A percentile compares a stretch with the other conserved stretches of the same genome.
phyloP scores from a whole-genome alignment of 768 basidiomycete species.

The Russula lepida region DNA sequence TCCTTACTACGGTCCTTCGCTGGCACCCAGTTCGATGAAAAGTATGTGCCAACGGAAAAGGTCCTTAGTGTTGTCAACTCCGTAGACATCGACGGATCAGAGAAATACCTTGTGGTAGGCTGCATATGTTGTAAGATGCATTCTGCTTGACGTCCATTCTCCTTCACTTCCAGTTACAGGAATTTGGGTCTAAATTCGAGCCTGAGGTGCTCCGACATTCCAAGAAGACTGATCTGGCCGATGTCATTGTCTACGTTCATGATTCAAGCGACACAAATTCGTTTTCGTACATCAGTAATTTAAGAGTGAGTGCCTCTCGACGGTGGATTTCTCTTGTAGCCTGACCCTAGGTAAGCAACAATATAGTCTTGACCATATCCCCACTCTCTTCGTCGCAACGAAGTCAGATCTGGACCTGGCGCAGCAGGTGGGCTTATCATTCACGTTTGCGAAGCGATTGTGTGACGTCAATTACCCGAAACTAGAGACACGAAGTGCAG shows the following conservation, averaged over 20 bases:
- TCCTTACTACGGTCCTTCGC: conserved; percentile 78
- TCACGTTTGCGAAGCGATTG: background rate
- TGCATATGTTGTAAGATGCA: background rate
- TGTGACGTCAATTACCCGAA: background rate
- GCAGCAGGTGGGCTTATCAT: conserved; percentile 55
- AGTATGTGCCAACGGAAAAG: conserved; percentile 85
- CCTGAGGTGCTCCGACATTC: conserved; percentile 79
- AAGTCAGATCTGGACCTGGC: conserved; percentile 97
- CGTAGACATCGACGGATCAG: conserved; percentile 88
- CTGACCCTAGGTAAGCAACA: conserved; percentile 62
- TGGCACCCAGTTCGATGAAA: conserved; percentile 63
- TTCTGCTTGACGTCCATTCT: conserved; percentile 1
- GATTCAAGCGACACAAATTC: conserved; percentile 99
- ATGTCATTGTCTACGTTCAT: conserved; percentile 92
- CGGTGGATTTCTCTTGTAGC: conserved; percentile 6
- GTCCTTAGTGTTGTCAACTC: conserved; percentile 89
- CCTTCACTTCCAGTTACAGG: conserved; percentile 64
- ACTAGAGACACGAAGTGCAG: conserved; percentile 94
- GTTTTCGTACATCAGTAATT: conserved; percentile 95
- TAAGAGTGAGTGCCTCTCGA: conserved; percentile 52
- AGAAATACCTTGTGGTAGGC: conserved; percentile 94
- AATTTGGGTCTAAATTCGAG: conserved; percentile 95
- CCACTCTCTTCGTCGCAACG: conserved; percentile 95
- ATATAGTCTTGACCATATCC: conserved; percentile 91
- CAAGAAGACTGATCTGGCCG: conserved; percentile 87